These are phyloP conservation scores for Microdochium bolleyi DNA, from an alignment of 2,329 filamentous ascomycete species.

Conservation along the genomic window DNA sequence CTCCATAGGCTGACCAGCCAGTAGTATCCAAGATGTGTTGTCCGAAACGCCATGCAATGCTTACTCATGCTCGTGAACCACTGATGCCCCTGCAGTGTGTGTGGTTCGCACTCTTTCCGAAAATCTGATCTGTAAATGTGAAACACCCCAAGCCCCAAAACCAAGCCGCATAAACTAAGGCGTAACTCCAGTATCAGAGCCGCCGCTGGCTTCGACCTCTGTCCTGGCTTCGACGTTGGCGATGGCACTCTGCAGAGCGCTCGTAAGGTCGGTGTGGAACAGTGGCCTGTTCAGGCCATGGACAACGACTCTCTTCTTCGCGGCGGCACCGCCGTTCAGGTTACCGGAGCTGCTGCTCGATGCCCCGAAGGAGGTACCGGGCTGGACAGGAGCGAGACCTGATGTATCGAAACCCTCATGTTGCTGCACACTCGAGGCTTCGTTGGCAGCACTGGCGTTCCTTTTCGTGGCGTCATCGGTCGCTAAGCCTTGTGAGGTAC, in stretches of 20 bases:
- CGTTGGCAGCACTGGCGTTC: slow-evolving; percentile 8
- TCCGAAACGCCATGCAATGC: no score
- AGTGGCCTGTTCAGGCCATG: slow-evolving; percentile 83
- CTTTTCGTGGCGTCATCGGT: slow-evolving; percentile 3
- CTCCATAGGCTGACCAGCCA: no score
- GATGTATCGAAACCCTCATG: background rate
- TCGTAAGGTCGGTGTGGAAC: slow-evolving; percentile 90
- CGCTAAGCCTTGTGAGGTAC: slow-evolving; percentile 6
- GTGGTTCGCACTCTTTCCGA: no score
- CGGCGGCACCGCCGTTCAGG: slow-evolving; percentile 22
- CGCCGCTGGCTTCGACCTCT: slow-evolving; percentile 21
- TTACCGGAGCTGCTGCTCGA: background rate
- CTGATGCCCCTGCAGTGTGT: no score
- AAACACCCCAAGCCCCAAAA: no score
- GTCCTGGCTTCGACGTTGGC: slow-evolving; percentile 60
- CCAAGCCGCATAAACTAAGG: no score
- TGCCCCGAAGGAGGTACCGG: slow-evolving; percentile 16
- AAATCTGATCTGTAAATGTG: no score
- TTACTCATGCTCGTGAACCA: no score
- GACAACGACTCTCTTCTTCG: slow-evolving; percentile 55
- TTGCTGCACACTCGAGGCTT: slow-evolving; percentile 13
- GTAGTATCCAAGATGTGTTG: no score
- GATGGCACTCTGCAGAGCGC: slow-evolving; percentile 79
- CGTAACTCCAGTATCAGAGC: slow-evolving; percentile 10
- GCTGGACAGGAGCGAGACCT: slow-evolving; percentile 21